phyloP scores from a whole-genome alignment of 495 filamentous ascomycete genomes.

The Aspergillus bertholletiae region DNA sequence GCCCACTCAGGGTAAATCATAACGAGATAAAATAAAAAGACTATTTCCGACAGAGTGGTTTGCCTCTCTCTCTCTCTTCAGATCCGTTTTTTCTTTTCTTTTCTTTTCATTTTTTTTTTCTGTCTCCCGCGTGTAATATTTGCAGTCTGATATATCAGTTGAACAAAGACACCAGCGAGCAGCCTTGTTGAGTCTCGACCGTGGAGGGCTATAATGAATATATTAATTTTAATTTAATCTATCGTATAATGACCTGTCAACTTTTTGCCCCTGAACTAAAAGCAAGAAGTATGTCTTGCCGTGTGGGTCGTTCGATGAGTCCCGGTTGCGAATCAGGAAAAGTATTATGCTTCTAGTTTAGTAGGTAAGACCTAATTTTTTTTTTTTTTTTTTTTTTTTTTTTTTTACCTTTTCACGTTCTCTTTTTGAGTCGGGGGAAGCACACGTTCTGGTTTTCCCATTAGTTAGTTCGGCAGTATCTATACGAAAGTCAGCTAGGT shows the following conservation, averaged over 20 bases:
- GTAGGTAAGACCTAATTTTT: neutral
- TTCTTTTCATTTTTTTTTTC: neutral
- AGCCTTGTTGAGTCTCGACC: neutral
- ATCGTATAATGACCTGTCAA: constrained; percentile 14
- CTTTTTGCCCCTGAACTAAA: constrained; percentile 7
- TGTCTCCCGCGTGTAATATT: neutral
- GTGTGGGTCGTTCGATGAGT: constrained; percentile 10
- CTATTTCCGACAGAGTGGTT: no score
- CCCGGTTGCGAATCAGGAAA: neutral
- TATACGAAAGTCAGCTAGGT: neutral
- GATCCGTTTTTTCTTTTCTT: no score
- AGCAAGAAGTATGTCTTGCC: constrained; percentile 10
- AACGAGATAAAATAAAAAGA: no score
- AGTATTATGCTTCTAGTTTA: neutral
- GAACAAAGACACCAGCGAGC: neutral
- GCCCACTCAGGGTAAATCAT: no score
- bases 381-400: no score
- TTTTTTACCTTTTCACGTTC: constrained; percentile 9
- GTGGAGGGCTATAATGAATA: neutral
- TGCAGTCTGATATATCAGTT: neutral
- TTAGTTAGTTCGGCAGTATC: no score
- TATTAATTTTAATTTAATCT: neutral
- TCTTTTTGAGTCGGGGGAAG: neutral
- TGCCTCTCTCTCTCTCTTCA: no score
- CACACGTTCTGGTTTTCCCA: constrained; percentile 1